Evolutionary conservation across 140 eudicot species (phyloP), one percentile per base, ranked within the genome.

Genomic region (Senecio squalidus): DNA sequence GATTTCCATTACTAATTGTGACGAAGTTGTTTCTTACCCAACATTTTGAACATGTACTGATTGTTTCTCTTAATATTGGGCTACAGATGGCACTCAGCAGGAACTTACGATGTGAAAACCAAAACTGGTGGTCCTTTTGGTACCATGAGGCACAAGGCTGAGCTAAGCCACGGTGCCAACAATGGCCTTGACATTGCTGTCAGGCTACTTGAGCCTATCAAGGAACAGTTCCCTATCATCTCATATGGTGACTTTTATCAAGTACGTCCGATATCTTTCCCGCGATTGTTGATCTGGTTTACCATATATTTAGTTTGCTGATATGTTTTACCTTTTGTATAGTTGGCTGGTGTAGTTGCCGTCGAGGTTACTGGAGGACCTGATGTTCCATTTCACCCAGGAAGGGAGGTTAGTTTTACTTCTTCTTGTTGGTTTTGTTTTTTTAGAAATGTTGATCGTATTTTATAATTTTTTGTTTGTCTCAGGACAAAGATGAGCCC

Each of bases 81-180:
- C 2, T 21, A 47, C 64, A 84, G 97, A 74, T 89, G 95, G 95
- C 97, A 89, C 81, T 76, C 95, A 15, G 97, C 95, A 55, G 97
- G 97, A 29, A 89, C 97, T 0, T 84, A 71, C 45, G 95, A 89
- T 51, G 82, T 65, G 62, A 67, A 72, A 5, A 78, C 92, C 1
- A 89, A 82, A 57, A 84, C 95, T 1, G 97, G 97, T 28, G 97
- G 97, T 29, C 95, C 95, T 10, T 84, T 84, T 4, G 96, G 96
- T 29, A 88, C 96, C 29, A 88, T 88, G 34, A 88, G 62, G 82
- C 34, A 60, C 28, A 74, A 68, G 38, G 66, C 1, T 6, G 97
- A 89, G 79, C 81, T 71, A 8, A 34, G 78, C 66, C 91, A 84
- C 58, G 85, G 36, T 27, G 92, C 95, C 40, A 89, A 89, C 78